Conservation (phyloP, 2,329 filamentous ascomycete genomes). For the Colletotrichum tamarilloi region DNA sequence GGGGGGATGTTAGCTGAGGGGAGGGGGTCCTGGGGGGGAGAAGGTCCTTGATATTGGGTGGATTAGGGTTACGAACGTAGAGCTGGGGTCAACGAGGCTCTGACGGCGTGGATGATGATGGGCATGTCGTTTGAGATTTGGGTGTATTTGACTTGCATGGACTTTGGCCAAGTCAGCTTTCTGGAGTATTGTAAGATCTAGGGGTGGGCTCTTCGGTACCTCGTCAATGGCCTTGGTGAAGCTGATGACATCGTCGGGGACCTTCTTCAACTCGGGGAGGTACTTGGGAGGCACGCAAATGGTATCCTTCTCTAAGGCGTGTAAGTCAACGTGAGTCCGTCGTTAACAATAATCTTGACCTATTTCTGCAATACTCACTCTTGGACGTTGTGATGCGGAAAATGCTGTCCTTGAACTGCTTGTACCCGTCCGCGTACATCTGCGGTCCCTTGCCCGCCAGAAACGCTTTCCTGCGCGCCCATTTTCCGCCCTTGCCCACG, state of each 20-base stretch:
- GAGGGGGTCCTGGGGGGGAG: neutral
- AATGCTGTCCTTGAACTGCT: constrained; percentile 44
- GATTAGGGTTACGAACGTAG: constrained; percentile 39
- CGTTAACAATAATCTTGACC: no score
- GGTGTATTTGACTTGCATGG: constrained; percentile 48
- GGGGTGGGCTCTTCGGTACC: constrained; percentile 7
- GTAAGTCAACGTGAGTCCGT: neutral
- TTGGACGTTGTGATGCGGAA: constrained; percentile 43
- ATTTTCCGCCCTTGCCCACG: constrained; percentile 3
- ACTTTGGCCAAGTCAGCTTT: constrained; percentile 32
- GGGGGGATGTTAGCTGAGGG: neutral
- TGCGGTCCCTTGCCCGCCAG: neutral
- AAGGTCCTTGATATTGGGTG: neutral
- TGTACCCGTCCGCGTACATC: constrained; percentile 26
- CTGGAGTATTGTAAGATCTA: neutral
- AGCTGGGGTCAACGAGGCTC: constrained; percentile 46
- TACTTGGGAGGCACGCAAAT: constrained; percentile 45
- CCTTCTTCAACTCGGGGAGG: constrained; percentile 44
- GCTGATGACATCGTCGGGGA: constrained; percentile 46
- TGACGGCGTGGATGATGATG: constrained; percentile 45
- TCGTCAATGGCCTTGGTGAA: constrained; percentile 42
- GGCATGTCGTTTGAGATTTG: constrained; percentile 40
- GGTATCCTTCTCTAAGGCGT: constrained; percentile 36
- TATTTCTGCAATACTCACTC: constrained; percentile 27
- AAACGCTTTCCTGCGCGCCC: constrained; percentile 6